Evolutionary conservation across 2,329 filamentous ascomycete species (phyloP), one percentile per base, ranked within the genome.

Genomic region (Claviceps pazoutovae): DNA sequence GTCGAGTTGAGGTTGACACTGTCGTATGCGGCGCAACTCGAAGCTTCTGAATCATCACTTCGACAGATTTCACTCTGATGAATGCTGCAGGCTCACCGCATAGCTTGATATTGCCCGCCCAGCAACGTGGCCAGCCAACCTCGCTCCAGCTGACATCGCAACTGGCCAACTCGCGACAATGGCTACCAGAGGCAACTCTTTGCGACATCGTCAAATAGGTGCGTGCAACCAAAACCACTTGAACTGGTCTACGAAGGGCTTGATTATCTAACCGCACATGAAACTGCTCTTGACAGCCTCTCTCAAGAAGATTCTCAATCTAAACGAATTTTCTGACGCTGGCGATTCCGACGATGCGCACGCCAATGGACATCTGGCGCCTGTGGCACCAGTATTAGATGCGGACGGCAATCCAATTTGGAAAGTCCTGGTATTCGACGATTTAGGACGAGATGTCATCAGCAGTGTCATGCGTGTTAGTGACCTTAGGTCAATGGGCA

Each of bases 341-440:
- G 76, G 77, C 58, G 74, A 79, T 52, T 71, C 77, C 48, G 78
- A 86, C 54, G 85, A 89, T 53, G 66, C 75, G 13, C 71, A 78
- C 46, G 73, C 78, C 52, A 83, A 83, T 62, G 83, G 82, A 49
- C 68, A 84, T 9, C 71, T 84, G 51, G 76, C 83, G 51, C 79
- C 84, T 21, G 78, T 83, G 39, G 83, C 83, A n/a, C 84, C 88
- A 16, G 86, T 96, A 50, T 73, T 95, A 55, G 89, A 89, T 59
- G 78, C 87, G 46, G 84, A 94, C 60, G 89, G 90, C 56, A 88
- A 95, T 62, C 90, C 91, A 1, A 90, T 96, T 71, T 97, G 91
- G 91, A 97, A 97, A 68, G 87, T 97, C 6, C 74, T 98, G 50
- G 88, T 98, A 9, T 97, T 98, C 64, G 94, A 98, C 68, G 86